These are phyloP conservation scores for Caloboletus inedulis DNA, from an alignment of 1,284 basidiomycete genomes.

Conservation along the genomic window DNA sequence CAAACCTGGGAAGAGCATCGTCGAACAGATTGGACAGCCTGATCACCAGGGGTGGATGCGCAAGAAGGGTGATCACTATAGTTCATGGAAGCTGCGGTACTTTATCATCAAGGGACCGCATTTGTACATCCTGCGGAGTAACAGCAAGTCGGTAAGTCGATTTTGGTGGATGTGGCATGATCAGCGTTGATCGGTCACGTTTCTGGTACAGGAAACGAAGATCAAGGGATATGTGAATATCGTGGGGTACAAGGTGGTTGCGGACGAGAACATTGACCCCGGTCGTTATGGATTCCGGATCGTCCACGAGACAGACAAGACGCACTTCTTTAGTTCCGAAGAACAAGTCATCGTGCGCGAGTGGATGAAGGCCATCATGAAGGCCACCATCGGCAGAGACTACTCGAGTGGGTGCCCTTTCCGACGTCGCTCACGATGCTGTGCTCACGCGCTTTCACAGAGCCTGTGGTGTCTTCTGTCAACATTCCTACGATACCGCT, in stretches of 20 bases:
- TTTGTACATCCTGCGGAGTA: slow-evolving; percentile 80
- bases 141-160: slow-evolving; percentile 58
- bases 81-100: slow-evolving; percentile 90
- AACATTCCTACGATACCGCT: slow-evolving; percentile 97
- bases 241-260: slow-evolving; percentile 88
- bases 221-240: slow-evolving; percentile 97
- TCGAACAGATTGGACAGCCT: slow-evolving; percentile 85
- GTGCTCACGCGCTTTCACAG: slow-evolving; percentile 39
- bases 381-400: slow-evolving; percentile 93
- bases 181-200: not conserved
- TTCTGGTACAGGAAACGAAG: slow-evolving; percentile 68
- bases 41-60: slow-evolving; percentile 93
- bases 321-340: slow-evolving; percentile 89
- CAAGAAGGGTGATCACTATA: slow-evolving; percentile 94
- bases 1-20: slow-evolving; percentile 66
- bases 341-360: slow-evolving; percentile 83
- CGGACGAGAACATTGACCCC: slow-evolving; percentile 89
- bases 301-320: slow-evolving; percentile 84
- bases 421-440: not conserved
- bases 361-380: slow-evolving; percentile 99
- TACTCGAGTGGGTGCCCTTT: slow-evolving; percentile 66
- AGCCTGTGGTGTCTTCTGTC: slow-evolving; percentile 93
- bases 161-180: not conserved
- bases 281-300: slow-evolving; percentile 96
- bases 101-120: slow-evolving; percentile 93